Evolutionary conservation across 441 rosid species (phyloP), one percentile per base, ranked within the genome.

Genomic region (Jatropha podagrica): DNA sequence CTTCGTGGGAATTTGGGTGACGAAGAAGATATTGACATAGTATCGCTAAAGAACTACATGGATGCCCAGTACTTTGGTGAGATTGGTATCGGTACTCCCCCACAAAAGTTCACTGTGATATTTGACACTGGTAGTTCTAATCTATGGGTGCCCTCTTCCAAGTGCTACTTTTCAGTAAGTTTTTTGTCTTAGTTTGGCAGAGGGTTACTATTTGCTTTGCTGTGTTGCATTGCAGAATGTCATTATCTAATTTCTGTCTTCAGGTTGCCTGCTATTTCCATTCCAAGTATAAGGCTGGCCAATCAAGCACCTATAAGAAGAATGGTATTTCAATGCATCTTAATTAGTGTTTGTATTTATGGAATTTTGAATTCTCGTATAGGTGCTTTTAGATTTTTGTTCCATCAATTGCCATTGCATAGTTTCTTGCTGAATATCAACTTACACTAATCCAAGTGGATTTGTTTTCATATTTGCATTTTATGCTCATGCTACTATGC

Each of bases 111-210:
- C 78, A 90, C 93, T 0, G 98, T 91, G 83, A 90, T 93, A 59
- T 93, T 93, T 72, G 98, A 93, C 80, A 93, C 98, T 3, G 95
- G 98, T 44, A 93, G 97, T 80, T 91, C 98, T 73, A 91, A 91
- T 76, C 80, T 93, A 62, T 93, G 95, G 96, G 91, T 93, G 62
- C 98, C 98, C 41, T 93, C 95, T 62, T 79, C 90, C 26, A 91
- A 93, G 82, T 93, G 98, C 81, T 87, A 85, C 72, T 87, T 90
- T 44, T 93, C 98, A n/a, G 98, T 93, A 71, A 89, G 93, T 82
- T 68, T 38, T 37, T 13, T 37, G 23, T 9, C 37, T 7, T 26
- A 4, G 23, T 63, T 65, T 51, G 41, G 51, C 23, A 10, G 13
- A 54, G 65, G 55, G 15, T 17, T 20, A 4, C 10, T 11, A 5